Base-by-base conservation (phyloP, 345 rosid genomes). In the Cardamine occulta region DNA sequence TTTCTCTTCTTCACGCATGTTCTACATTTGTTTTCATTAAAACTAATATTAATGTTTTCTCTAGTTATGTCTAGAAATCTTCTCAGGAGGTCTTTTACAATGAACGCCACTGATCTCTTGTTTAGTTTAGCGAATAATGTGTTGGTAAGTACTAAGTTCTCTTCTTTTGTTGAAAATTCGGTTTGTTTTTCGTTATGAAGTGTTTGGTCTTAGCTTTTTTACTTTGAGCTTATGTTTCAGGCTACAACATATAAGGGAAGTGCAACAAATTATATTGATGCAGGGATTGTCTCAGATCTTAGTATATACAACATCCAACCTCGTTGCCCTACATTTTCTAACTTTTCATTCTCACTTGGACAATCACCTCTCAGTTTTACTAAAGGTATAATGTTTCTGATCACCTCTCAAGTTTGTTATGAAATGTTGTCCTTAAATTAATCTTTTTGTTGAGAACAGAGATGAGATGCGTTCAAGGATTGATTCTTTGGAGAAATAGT, bases 401-500 rank as follows among this genome's bases (percentile, higher is more conserved):
- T 21, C 23, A 21, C 1, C 23, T 21, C 23, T 21, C 23, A 21
- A 21, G 23, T 21, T 21, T 21, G 23, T 21, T 21, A 21, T 21
- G 23, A 21, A 21, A 21, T 21, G 23, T 21, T 21, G 23, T 21
- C 23, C 23, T 21, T 21, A 21, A 21, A 21, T 21, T 21, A 21
- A 21, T 21, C 23, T 1, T 26, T 45, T n/a, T 28, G 37, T 29
- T 4, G 6, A 51, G 51, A 28, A 5, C 35, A 60, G 70, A 60
- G 74, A 13, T 68, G 63, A 70, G 59, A 66, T 66, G 75, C n/a
- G 24, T 83, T 67, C 79, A 72, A 82, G 90, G 90, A 64, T 17
- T 82, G 72, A 67, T 57, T 66, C 48, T 89, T 73, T 91, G 98
- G 98, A 79, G 87, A 74, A 87, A 87, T 70, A 85, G 78, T 79